Evolutionary conservation across 1,284 basidiomycete species (phyloP), one percentile per base, ranked within the genome.

Genomic region (Hypsizygus ulmarius): DNA sequence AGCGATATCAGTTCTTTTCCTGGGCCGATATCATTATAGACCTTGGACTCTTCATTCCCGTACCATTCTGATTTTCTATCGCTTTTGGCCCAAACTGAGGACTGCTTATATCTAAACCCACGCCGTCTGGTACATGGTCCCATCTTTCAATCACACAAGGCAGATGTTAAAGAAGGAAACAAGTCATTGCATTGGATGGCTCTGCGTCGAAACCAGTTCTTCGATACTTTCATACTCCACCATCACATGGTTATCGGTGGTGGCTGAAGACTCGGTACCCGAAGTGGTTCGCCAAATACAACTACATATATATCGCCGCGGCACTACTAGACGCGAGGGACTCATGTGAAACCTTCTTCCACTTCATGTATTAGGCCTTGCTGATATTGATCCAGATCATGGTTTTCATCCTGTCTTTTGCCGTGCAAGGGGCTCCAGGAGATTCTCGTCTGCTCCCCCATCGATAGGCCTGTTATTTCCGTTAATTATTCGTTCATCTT

Each of bases 341-440:
- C 65, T 29, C 64, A 66, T 58, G 65, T 58, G 51, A 40, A 44
- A 30, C 9, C 3, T 14, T 21, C 34, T 34, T n/a, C 14, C 10
- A 21, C 51, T 19, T 14, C 5, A 8, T 30, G 34, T 33, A 16
- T 33, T 28, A 27, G 12, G 16, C 35, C 3, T 30, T 14, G 7
- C 27, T 10, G 47, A 29, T 29, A 15, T 14, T 19, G 60, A 72
- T 70, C 57, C 71, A 87, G 60, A 75, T 85, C 28, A 82, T 87
- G 73, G 75, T 85, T 25, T 87, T 88, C 62, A 73, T 88, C 29
- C 68, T 87, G 12, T 82, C 81, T 1, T 88, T 88, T 57, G 83
- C 84, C 0, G 83, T 89, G 10, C 81, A 81, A 58, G 86, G 86
- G 44, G 85, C 82, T 8, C 74, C 77, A 3, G 85, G 86, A 1